phyloP scores from a whole-genome alignment of 2,329 filamentous ascomycete genomes.

The Ceratocystis albifundus region DNA sequence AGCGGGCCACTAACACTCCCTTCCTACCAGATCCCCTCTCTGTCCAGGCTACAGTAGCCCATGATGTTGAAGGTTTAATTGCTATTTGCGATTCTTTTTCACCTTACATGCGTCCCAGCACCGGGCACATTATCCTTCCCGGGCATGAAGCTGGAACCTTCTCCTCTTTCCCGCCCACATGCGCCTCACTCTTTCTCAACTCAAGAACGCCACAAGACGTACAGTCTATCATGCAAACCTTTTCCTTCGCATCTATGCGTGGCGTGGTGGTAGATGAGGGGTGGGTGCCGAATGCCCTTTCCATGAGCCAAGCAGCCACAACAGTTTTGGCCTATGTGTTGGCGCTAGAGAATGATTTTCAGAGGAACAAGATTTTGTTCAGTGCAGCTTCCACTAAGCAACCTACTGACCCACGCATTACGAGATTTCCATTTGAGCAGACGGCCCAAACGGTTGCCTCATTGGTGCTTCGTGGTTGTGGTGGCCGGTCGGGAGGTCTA shows the following conservation, averaged over 20 bases:
- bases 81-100: constrained; percentile 3
- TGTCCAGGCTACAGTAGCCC: not conserved
- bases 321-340: not conserved
- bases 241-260: not conserved
- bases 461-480: constrained; percentile 8
- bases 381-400: not conserved
- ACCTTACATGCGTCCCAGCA: constrained; percentile 11
- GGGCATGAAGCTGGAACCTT: not conserved
- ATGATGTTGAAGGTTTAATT: not conserved
- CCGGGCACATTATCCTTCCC: constrained; percentile 11
- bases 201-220: not conserved
- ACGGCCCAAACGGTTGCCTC: constrained; percentile 8
- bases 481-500: constrained; percentile 5
- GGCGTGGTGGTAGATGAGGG: not conserved
- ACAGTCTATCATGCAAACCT: constrained; percentile 1
- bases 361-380: not conserved
- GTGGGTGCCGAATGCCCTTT: constrained; percentile 1
- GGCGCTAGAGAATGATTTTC: not conserved
- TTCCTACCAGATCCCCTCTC: not conserved
- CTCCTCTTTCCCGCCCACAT: constrained; percentile 1
- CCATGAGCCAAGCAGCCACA: constrained; percentile 8
- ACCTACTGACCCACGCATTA: not conserved
- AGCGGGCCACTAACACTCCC: not conserved
- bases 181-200: constrained; percentile 12
- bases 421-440: not conserved